These are phyloP conservation scores for Colletotrichum ledebouriae DNA, from an alignment of 2,329 filamentous ascomycete genomes.

Conservation along the genomic window DNA sequence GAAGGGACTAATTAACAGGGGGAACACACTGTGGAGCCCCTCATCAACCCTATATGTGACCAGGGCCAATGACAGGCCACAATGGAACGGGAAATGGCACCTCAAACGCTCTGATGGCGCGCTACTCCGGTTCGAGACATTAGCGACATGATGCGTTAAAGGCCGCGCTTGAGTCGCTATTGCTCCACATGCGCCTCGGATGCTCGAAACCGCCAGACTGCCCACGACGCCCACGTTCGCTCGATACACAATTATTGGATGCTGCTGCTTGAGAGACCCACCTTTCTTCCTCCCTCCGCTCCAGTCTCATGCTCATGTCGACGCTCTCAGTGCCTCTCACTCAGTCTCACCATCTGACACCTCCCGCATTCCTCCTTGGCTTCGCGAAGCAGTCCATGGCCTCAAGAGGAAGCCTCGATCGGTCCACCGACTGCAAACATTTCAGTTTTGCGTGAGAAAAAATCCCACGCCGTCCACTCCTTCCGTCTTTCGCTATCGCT, in stretches of 20 bases:
- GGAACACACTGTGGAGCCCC: constrained; percentile 4
- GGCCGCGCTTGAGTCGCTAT: constrained; percentile 27
- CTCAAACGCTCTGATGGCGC: constrained; percentile 38
- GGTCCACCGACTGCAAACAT: constrained; percentile 2
- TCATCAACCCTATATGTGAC: constrained; percentile 25
- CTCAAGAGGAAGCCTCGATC: constrained; percentile 23
- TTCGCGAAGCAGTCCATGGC: constrained; percentile 36
- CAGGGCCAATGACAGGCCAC: constrained; percentile 14
- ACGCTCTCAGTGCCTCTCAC: constrained; percentile 2
- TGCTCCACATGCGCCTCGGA: constrained; percentile 31
- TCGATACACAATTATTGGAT: constrained; percentile 26
- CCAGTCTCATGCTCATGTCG: constrained; percentile 22
- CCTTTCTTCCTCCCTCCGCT: constrained; percentile 35
- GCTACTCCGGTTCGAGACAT: constrained; percentile 15
- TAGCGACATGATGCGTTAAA: constrained; percentile 18
- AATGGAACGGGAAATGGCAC: constrained; percentile 25
- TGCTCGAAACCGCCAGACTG: constrained; percentile 40
- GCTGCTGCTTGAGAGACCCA: constrained; percentile 13
- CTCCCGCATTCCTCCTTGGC: constrained; percentile 25
- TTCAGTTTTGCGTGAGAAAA: constrained; percentile 19
- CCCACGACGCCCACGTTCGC: constrained; percentile 16
- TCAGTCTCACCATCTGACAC: constrained; percentile 11
- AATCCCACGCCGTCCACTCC: constrained; percentile 22
- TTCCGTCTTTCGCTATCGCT: constrained; percentile 10
- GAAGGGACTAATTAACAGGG: constrained; percentile 1